Base-by-base conservation (phyloP, 345 rosid species). In the Eucalyptus pauciflora region DNA sequence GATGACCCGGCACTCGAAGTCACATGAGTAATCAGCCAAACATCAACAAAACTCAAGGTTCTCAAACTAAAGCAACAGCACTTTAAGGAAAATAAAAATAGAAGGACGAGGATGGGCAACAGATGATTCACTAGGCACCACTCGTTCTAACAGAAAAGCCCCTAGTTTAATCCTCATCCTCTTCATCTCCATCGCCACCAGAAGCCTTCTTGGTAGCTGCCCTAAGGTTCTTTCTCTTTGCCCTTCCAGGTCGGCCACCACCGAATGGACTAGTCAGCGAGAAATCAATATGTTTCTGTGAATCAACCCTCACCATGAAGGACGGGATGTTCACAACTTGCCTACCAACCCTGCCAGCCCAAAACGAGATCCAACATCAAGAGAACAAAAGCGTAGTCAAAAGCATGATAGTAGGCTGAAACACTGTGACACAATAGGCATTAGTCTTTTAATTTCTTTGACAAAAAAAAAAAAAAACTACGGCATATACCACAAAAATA, bases 151-250 rank as follows among this genome's bases (percentile, higher is more conserved):
- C 46, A 76, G 43, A 25, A 88, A 17, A 51, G 46, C 37, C 27
- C 18, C 11, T 22, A 56, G 58, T 86, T 89, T 86, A 91, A 86
- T 91, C 92, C 86, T 93, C 95, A 11, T 92, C 94, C 81, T 94
- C 95, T 43, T 92, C 94, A 50, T 92, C 93, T 29, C 95, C 93
- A 87, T 90, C 95, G 16, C 95, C 95, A 86, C 95, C 95, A 49
- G 93, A 86, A 31, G 93, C 92, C 92, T 93, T 94, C 90, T 92
- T 94, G 29, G 93, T 89, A 79, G 95, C 93, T 25, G 95, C 89
- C 90, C 86, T 93, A 89, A 71, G 88, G 92, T 92, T 94, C 94
- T 43, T 94, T 92, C 94, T 89, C 92, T 94, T 94, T 86, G 93
- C 93, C 64, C 95, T 91, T 89, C 94, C 95, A 87, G 93, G 92